Evolutionary conservation across 306 rosid genomes (phyloP).

Genomic region (Potentilla sterilis): DNA sequence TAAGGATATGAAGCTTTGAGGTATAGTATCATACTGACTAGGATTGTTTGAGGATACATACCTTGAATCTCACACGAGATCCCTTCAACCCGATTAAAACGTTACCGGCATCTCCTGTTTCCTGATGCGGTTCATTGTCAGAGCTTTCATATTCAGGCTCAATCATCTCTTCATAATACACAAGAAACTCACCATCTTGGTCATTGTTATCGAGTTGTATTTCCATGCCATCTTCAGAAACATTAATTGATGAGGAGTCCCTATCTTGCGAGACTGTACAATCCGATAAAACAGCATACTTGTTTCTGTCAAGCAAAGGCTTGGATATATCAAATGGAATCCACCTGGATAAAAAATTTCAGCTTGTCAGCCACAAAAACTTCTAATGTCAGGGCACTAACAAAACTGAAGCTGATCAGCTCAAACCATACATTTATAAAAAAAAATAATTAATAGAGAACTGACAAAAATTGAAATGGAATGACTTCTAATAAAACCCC

Average conservation of each 20-base stretch:
- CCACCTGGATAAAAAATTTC: slow-evolving; percentile 64
- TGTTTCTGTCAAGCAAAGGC: slow-evolving; percentile 74
- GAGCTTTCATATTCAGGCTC: slow-evolving; percentile 54
- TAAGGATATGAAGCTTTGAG: background rate
- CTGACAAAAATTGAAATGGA: background rate
- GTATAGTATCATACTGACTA: background rate
- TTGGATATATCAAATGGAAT: slow-evolving; percentile 61
- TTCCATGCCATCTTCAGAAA: slow-evolving; percentile 42
- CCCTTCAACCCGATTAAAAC: slow-evolving; percentile 55
- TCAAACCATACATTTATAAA: background rate
- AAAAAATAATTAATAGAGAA: background rate
- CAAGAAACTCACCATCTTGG: slow-evolving; percentile 48
- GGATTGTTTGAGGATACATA: slow-evolving; percentile 24
- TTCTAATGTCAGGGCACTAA: background rate
- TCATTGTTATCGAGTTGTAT: slow-evolving; percentile 38
- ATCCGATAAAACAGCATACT: slow-evolving; percentile 75
- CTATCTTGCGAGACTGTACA: slow-evolving; percentile 51
- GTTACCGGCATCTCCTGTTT: slow-evolving; percentile 42
- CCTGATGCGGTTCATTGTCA: slow-evolving; percentile 48
- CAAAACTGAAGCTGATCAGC: background rate
- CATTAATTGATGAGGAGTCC: slow-evolving; percentile 38
- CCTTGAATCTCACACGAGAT: slow-evolving; percentile 67
- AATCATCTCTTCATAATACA: slow-evolving; percentile 53
- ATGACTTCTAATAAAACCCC: background rate
- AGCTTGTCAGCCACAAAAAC: slow-evolving; percentile 32